Evolutionary conservation across 306 rosid species (phyloP), one percentile per base, ranked within the genome.

Genomic region (Fragaria nilgerrensis): DNA sequence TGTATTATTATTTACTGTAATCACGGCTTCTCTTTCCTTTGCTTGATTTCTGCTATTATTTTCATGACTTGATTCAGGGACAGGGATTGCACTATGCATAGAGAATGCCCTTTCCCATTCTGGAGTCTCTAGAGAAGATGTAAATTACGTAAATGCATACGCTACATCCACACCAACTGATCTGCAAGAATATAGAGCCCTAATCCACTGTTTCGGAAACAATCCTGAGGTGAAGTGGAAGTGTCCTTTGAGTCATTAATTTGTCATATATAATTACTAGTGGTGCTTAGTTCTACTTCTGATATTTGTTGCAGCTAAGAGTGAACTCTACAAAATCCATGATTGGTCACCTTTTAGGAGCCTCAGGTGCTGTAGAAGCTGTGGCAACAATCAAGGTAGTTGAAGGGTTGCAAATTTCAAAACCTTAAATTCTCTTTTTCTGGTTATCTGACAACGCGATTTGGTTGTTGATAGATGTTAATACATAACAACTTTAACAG

Each of bases 281-380:
- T 52, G 36, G 47, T 66, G 59, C 36, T 32, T 45, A 25, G 8
- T 36, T 59, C 3, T 65, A 32, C 73, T 15, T 76, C 37, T 59
- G 66, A 19, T 53, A 20, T 34, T 75, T 70, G 59, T 45, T 73
- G 63, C 84, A 92, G 96, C 81, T 92, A 43, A 78, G 53, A 80
- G 86, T 90, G 43, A 92, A 92, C 80, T 90, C 92, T 48, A 85
- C 97, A 16, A 92, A 92, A 81, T 90, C 96, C 79, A 90, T 92
- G 91, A 89, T 82, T 17, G 97, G 96, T 64, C 93, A 92, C 78
- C 92, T 90, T 67, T 70, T 92, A 39, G 97, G 96, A 73, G 97
- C 92, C 72, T 84, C 97, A 12, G 96, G 97, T 43, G 92, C 83
- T n/a, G 90, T 92, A 19, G 97, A 92, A 86, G 96, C 96, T 45